Conservation (phyloP, 345 rosid species). For the sweet orange (Citrus sinensis) region DVS_A1.0 CM039165.1:37700501-37701000, state of each 20-base stretch:
- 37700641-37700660: conserved; percentile 82
- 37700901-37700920: neutral
- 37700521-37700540: no score
- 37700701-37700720: neutral
- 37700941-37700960: neutral
- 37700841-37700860: neutral
- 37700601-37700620: conserved; percentile 62
- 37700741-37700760: conserved; percentile 4
- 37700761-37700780: neutral
- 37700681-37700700: conserved; percentile 77
- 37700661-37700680: conserved; percentile 89
- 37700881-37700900: neutral
- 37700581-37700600: conserved; percentile 86
- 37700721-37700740: neutral
- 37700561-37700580: conserved; percentile 62
- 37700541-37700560: neutral
- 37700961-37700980: neutral
- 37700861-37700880: neutral
- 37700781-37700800: neutral
- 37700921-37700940: neutral
- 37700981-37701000: neutral
- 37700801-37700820: neutral
- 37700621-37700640: conserved; percentile 97
- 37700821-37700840: neutral
- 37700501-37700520: no score